Percentiles rank a stretch among this genome's conserved stretches.
These are phyloP conservation scores for Astrephomene gubernaculifera DNA, from an alignment of 139 green algal species.

Conservation along the genomic window DNA sequence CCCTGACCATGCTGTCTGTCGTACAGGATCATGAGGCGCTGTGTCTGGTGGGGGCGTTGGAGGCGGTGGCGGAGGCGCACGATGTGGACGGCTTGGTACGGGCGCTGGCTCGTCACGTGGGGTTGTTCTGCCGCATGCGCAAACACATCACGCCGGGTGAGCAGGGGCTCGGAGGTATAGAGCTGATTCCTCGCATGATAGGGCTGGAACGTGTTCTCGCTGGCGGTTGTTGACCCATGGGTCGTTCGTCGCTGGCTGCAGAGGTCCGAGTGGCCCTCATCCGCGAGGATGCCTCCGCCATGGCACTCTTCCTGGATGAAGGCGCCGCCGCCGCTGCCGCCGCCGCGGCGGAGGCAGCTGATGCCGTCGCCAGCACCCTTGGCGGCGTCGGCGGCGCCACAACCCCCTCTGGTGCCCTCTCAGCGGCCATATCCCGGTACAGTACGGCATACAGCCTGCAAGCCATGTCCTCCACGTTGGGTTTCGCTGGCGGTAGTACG, in stretches of 20 bases:
- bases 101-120: not conserved
- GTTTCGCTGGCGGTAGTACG: not conserved
- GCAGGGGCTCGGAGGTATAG: not conserved
- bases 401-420: conserved; percentile 10
- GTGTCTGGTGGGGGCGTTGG: conserved; percentile 11
- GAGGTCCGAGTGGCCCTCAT: conserved; percentile 23
- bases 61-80: conserved; percentile 12
- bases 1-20: no score
- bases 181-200: not conserved
- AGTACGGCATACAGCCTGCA: not conserved
- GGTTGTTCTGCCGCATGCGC: conserved; percentile 19
- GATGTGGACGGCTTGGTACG: conserved; percentile 29
- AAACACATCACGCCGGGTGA: conserved; percentile 27
- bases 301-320: conserved; percentile 32
- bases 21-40: conserved; percentile 29
- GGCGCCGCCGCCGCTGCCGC: not conserved
- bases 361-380: not conserved
- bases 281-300: conserved; percentile 8
- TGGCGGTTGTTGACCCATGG: not conserved
- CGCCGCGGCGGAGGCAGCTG: not conserved
- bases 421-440: not conserved
- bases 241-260: not conserved
- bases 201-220: not conserved
- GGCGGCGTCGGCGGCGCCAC: not conserved
- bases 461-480: not conserved